Percentiles rank a stretch among this genome's conserved stretches.
phyloP scores from a whole-genome alignment of 441 rosid species.

The Melastoma candidum region DNA sequence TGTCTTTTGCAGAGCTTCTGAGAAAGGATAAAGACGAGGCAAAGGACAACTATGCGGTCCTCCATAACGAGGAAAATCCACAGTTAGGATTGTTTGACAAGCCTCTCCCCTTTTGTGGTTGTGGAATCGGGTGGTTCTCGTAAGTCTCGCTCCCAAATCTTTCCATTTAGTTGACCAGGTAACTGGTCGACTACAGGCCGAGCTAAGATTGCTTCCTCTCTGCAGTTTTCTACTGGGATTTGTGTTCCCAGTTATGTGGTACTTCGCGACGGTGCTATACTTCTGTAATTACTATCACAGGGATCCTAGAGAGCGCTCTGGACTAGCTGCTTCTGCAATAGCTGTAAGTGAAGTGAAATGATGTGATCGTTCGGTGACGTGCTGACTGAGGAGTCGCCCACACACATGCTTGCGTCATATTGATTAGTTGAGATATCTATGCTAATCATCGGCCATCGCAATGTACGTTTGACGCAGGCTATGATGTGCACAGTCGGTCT shows the following conservation, averaged over 20 bases:
- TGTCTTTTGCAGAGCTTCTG: slow-evolving; percentile 20
- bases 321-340: slow-evolving; percentile 84
- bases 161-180: slow-evolving; percentile 1
- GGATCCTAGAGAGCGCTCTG: slow-evolving; percentile 91
- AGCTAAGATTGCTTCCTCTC: slow-evolving; percentile 2
- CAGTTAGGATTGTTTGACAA: slow-evolving; percentile 56
- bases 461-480: slow-evolving; percentile 44
- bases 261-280: slow-evolving; percentile 64
- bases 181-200: too few species aligned
- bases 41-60: slow-evolving; percentile 39
- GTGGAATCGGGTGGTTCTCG: slow-evolving; percentile 92
- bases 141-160: slow-evolving; percentile 22
- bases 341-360: slow-evolving; percentile 47
- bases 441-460: background rate
- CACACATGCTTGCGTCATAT: background rate
- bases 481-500: slow-evolving; percentile 49
- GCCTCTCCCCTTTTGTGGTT: slow-evolving; percentile 92
- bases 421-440: background rate
- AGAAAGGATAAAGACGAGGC: slow-evolving; percentile 27
- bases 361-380: background rate
- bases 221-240: slow-evolving; percentile 73
- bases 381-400: background rate
- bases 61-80: slow-evolving; percentile 37
- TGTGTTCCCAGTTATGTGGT: slow-evolving; percentile 68
- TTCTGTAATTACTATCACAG: slow-evolving; percentile 65